A percentile compares a stretch with the other conserved stretches of the same genome.
Conservation (phyloP, 192 early-diverging fungal species). For the Gamsiella multidivaricata region DNA sequence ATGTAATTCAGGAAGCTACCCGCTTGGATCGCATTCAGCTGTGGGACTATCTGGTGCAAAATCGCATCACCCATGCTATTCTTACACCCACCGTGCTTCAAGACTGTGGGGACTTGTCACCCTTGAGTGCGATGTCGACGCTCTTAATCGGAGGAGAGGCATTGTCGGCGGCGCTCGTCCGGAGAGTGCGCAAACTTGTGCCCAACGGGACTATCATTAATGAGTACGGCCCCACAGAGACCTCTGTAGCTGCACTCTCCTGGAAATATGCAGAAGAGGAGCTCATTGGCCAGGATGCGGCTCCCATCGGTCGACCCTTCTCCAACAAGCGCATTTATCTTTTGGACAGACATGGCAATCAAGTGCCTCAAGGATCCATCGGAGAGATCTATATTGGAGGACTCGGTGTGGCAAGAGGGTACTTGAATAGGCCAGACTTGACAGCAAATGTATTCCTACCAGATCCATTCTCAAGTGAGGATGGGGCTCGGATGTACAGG, state of each 20-base stretch:
- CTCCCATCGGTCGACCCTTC: conserved; percentile 4
- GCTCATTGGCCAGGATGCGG: neutral
- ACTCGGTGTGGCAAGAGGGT: conserved; percentile 50
- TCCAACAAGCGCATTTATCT: conserved; percentile 4
- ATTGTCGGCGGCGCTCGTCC: neutral
- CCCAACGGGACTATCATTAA: conserved; percentile 22
- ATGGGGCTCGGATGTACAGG: conserved; percentile 35
- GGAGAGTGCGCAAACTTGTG: neutral
- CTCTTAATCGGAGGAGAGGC: neutral
- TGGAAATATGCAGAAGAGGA: neutral
- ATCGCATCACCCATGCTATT: conserved; percentile 6
- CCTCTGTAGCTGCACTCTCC: conserved; percentile 1
- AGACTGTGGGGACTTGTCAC: conserved; percentile 6
- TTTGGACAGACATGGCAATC: neutral
- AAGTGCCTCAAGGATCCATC: neutral
- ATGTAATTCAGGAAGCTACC: neutral
- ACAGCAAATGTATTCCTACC: conserved; percentile 42
- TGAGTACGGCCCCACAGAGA: conserved; percentile 54
- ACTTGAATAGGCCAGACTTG: conserved; percentile 50
- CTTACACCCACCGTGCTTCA: conserved; percentile 1
- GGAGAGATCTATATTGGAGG: conserved; percentile 52
- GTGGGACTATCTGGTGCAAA: neutral
- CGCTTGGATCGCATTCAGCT: conserved; percentile 3
- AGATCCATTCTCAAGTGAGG: conserved; percentile 43
- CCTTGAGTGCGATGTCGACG: neutral